Percentiles rank a stretch among this genome's conserved stretches.
Evolutionary conservation across 2,329 filamentous ascomycete species (phyloP).

Genomic region (Tolypocladium nubicola): DNA sequence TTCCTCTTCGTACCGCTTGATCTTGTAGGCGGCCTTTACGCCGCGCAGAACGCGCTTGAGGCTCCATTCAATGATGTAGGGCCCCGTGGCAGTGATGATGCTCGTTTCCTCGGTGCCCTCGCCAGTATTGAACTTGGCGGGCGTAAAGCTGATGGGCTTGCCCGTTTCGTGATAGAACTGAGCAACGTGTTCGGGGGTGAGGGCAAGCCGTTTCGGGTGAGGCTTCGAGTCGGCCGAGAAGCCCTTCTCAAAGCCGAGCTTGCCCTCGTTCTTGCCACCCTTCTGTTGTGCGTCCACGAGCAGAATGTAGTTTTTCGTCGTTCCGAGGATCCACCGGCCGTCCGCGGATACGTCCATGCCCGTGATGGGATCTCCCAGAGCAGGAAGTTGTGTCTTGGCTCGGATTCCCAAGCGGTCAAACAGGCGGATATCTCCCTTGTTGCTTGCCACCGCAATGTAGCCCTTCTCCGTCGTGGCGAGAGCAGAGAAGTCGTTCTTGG

Average conservation of each 20-base stretch:
- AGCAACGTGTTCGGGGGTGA: slow-evolving; percentile 86
- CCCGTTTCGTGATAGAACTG: slow-evolving; percentile 97
- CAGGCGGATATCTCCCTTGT: slow-evolving; percentile 94
- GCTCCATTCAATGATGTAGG: slow-evolving; percentile 95
- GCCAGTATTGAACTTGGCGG: slow-evolving; percentile 88
- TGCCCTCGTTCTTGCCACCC: slow-evolving; percentile 90
- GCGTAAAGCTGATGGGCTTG: slow-evolving; percentile 74
- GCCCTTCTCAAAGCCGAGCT: slow-evolving; percentile 91
- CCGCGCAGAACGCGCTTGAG: slow-evolving; percentile 79
- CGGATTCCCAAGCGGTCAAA: slow-evolving; percentile 96
- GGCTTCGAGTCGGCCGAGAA: slow-evolving; percentile 92
- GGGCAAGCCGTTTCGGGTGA: slow-evolving; percentile 77
- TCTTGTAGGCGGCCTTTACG: slow-evolving; percentile 80
- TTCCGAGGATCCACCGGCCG: slow-evolving; percentile 89
- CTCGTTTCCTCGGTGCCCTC: slow-evolving; percentile 74
- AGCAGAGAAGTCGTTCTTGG: slow-evolving; percentile 95
- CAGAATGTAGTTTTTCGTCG: slow-evolving; percentile 86
- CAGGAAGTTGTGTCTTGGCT: slow-evolving; percentile 93
- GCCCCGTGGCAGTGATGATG: slow-evolving; percentile 92
- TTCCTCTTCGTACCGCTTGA: slow-evolving; percentile 91
- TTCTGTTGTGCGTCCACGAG: slow-evolving; percentile 89
- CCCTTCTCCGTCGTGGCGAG: slow-evolving; percentile 93
- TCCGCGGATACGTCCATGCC: slow-evolving; percentile 93
- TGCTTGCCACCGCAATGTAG: slow-evolving; percentile 91
- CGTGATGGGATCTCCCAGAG: slow-evolving; percentile 87